Base-by-base conservation (phyloP, 495 filamentous ascomycete genomes). In the Evernia prunastri region DNA sequence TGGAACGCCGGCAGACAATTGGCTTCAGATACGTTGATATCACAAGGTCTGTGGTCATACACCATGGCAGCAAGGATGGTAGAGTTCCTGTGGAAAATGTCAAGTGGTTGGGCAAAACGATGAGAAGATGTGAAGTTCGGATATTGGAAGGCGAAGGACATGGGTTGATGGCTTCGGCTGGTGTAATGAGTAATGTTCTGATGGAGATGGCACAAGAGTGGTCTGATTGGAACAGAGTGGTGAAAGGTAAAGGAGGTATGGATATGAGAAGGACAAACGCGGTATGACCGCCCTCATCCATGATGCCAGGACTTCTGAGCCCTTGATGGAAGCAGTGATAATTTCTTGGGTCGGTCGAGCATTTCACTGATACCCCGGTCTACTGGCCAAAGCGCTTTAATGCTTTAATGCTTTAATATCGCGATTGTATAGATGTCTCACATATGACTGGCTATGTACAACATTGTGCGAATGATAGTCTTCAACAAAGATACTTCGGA, bases 11-110 rank as follows among this genome's bases (percentile, higher is more conserved):
- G 13, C 89, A 95, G 67, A 86, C 89, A 0, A 96, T 99, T 68
- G 94, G 94, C 0, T 99, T 99, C 75, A 85, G 92, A 36, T 99
- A 99, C 69, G 92, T 96, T 23, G 94, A 99, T 71, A 96, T 97
- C 67, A 94, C 86, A 1, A 84, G 91, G 12, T 83, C 88, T 0
- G 89, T 97, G 1, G 88, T 96, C 31, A 96, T 99, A 64, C 93
- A 96, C 68, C 94, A 99, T 69, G 94, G 94, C 17, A 91, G 85
- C 71, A 87, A 87, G 69, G 94, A 99, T 68, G 92, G 88, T 10
- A 82, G 94, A 20, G 94, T 99, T 15, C 94, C 94, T 0, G 87
- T 96, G 23, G 95, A 96, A 45, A 99, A 97, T 73, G 90, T 96
- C 29, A 82, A 86, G 62, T 99, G 94, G 94, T 80, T 99, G 23